Percentiles rank a stretch among this genome's conserved stretches.
Conservation (phyloP, 148 eudicot genomes). For the Dianthus caryophyllus region DNA sequence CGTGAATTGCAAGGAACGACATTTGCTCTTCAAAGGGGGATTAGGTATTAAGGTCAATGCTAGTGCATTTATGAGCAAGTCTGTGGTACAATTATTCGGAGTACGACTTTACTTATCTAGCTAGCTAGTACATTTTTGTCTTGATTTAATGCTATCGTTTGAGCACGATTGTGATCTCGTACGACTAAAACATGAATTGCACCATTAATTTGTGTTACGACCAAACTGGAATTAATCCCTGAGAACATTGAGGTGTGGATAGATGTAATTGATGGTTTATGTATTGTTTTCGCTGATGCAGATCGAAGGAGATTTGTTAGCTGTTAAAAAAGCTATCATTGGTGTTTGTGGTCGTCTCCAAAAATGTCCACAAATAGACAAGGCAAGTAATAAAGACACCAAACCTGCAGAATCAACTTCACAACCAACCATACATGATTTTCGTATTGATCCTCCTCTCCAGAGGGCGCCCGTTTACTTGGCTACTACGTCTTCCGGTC, state of each 20-base stretch:
- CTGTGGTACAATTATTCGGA: background rate
- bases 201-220: background rate
- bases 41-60: background rate
- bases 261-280: slow-evolving; percentile 3
- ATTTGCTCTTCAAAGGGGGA: background rate
- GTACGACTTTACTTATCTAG: background rate
- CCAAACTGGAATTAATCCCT: background rate
- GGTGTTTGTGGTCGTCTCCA: slow-evolving; percentile 60
- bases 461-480: slow-evolving; percentile 29
- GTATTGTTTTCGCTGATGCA: slow-evolving; percentile 14
- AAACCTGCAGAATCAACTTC: slow-evolving; percentile 35
- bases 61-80: background rate
- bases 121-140: background rate
- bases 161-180: background rate
- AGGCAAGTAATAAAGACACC: slow-evolving; percentile 25
- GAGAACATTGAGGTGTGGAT: background rate
- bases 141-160: background rate
- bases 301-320: slow-evolving; percentile 66
- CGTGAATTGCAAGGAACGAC: background rate
- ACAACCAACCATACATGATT: slow-evolving; percentile 28
- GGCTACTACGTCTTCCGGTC: slow-evolving; percentile 30
- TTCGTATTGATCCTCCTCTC: slow-evolving; percentile 28
- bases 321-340: slow-evolving; percentile 68
- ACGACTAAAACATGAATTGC: background rate
- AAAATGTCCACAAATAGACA: slow-evolving; percentile 37